phyloP scores from a whole-genome alignment of 208 protist genomes.

The Cochliopodium minus region DNA sequence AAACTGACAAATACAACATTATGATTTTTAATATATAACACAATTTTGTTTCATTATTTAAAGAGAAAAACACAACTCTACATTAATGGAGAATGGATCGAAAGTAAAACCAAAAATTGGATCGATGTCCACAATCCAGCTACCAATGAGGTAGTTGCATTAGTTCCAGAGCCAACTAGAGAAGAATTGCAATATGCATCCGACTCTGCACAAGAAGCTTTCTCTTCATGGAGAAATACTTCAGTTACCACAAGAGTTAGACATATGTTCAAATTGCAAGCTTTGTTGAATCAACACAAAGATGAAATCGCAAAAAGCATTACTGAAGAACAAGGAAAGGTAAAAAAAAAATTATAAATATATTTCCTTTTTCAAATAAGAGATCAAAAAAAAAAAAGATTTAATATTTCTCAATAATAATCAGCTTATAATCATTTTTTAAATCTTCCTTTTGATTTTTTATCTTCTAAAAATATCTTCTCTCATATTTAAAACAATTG shows the following conservation, averaged over 20 bases:
- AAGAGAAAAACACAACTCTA: no score
- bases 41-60: no score
- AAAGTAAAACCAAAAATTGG: constrained; percentile 37
- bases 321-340: constrained; percentile 64
- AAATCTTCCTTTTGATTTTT: no score
- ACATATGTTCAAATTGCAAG: constrained; percentile 46
- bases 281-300: constrained; percentile 43
- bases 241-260: constrained; percentile 39
- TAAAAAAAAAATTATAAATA: background rate
- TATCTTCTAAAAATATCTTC: no score
- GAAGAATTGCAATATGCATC: constrained; percentile 51
- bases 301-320: constrained; percentile 42
- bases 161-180: constrained; percentile 39
- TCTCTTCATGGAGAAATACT: constrained; percentile 33
- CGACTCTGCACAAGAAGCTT: constrained; percentile 30
- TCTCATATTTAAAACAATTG: no score
- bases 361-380: background rate
- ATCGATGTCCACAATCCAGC: constrained; percentile 49
- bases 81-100: constrained; percentile 39
- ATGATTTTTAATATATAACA: no score
- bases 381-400: background rate
- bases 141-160: constrained; percentile 48
- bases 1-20: no score
- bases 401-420: background rate
- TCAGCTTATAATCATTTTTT: background rate